Conservation (phyloP, 1,284 basidiomycete species). For the Boletus hoseneyae region DNA sequence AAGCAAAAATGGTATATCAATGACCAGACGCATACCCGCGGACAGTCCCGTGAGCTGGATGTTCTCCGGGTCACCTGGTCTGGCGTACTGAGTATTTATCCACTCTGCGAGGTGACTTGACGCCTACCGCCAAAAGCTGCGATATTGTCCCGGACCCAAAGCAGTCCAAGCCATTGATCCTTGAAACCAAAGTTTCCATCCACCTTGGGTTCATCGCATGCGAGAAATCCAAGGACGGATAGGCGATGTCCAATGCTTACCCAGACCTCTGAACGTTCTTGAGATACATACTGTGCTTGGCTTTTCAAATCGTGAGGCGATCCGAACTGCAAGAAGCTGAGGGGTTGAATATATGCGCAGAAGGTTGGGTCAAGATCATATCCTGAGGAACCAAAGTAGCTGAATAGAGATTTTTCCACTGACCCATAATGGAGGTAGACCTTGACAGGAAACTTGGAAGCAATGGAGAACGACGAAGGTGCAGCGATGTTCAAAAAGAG, state of each 20-base stretch:
- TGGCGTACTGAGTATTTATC: background rate
- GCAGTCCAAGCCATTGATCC: slow-evolving; percentile 43
- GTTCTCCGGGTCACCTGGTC: slow-evolving; percentile 45
- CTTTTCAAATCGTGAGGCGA: slow-evolving; percentile 49
- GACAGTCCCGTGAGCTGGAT: slow-evolving; percentile 66
- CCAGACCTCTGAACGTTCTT: slow-evolving; percentile 64
- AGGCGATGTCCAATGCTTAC: slow-evolving; percentile 71
- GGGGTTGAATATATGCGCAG: no score
- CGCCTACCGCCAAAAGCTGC: background rate
- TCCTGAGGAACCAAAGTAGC: no score
- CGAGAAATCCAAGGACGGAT: slow-evolving; percentile 64
- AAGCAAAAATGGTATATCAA: slow-evolving; percentile 3
- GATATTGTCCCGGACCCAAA: slow-evolving; percentile 24
- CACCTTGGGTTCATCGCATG: slow-evolving; percentile 48
- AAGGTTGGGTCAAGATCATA: no score
- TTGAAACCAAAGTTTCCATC: slow-evolving; percentile 77
- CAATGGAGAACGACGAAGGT: background rate
- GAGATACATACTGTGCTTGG: slow-evolving; percentile 43
- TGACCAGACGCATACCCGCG: slow-evolving; percentile 43
- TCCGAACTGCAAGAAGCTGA: slow-evolving; percentile 76
- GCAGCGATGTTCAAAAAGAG: background rate
- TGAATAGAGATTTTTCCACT: background rate
- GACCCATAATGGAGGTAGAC: slow-evolving; percentile 74
- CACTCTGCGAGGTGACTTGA: no score
- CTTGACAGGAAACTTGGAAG: slow-evolving; percentile 27